Conservation (phyloP, 2,329 filamentous ascomycete genomes). For the Cytospora mali region DNA sequence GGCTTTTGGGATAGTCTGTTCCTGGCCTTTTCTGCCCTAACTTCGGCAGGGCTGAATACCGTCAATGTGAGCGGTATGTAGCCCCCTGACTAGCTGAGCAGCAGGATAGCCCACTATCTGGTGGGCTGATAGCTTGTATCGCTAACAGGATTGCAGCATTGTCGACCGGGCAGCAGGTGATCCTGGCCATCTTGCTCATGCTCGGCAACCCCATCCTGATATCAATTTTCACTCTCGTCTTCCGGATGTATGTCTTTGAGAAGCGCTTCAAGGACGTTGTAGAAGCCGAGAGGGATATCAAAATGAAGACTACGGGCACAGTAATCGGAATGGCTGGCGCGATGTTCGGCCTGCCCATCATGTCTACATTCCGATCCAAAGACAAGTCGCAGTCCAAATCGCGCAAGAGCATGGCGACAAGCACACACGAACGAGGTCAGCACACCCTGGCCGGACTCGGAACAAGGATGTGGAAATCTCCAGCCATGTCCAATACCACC, state of each 20-base stretch:
- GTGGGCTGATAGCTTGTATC: too few relatives aligned
- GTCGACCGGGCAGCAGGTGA: constrained; percentile 68
- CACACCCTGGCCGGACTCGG: constrained; percentile 29
- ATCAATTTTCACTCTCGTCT: constrained; percentile 62
- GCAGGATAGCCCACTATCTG: too few relatives aligned
- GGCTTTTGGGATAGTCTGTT: constrained; percentile 68
- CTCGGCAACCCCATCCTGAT: constrained; percentile 67
- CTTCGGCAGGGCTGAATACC: constrained; percentile 65
- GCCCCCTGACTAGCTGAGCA: background rate
- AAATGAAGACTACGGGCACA: constrained; percentile 31
- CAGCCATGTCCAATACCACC: background rate
- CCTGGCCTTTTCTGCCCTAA: constrained; percentile 66
- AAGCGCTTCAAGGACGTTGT: constrained; percentile 59
- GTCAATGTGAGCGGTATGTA: constrained; percentile 54
- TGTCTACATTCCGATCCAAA: constrained; percentile 24
- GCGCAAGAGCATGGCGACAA: background rate
- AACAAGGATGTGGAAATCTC: background rate
- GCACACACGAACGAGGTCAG: constrained; percentile 5
- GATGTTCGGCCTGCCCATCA: constrained; percentile 32
- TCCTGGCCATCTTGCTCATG: constrained; percentile 65
- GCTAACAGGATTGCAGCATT: constrained; percentile 36
- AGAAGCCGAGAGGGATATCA: constrained; percentile 43
- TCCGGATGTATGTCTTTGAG: constrained; percentile 65
- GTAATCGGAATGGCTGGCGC: constrained; percentile 31
- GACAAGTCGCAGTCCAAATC: constrained; percentile 15